Conservation (phyloP, 805 yeast genomes). For the Starmera caribaea region DNA sequence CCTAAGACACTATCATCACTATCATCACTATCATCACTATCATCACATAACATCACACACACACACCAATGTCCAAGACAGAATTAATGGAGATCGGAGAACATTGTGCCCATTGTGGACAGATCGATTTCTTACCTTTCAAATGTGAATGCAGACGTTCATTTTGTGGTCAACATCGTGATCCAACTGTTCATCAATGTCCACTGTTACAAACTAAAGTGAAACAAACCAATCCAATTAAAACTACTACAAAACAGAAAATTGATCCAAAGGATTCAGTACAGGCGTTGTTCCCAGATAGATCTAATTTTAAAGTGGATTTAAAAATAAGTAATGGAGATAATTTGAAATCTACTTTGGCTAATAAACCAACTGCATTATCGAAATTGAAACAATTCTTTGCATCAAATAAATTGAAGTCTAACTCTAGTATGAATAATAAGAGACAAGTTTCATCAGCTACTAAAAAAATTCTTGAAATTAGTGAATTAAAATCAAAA, state of each 20-base stretch:
- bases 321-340: conserved; percentile 10
- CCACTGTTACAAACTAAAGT: not conserved
- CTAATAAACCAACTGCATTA: conserved; percentile 7
- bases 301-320: conserved; percentile 10
- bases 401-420: conserved; percentile 2
- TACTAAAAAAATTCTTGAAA: conserved; percentile 12
- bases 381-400: conserved; percentile 13
- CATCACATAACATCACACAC: not conserved
- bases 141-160: conserved; percentile 15
- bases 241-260: conserved; percentile 2
- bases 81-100: conserved; percentile 21
- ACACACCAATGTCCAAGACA: conserved; percentile 13
- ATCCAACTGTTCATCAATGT: conserved; percentile 16
- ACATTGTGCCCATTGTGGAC: conserved; percentile 21
- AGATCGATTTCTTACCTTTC: conserved; percentile 19
- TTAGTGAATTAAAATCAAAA: conserved; percentile 8
- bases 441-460: conserved; percentile 5
- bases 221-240: not conserved
- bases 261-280: conserved; percentile 1
- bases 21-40: too few relatives aligned
- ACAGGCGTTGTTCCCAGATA: conserved; percentile 15
- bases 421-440: too few relatives aligned
- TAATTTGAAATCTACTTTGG: conserved; percentile 4
- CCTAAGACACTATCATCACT: too few relatives aligned
- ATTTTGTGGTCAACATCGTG: conserved; percentile 16